Conservation (phyloP, 1,139 yeast species). For the Zygosaccharomyces pseudobailii region DNA sequence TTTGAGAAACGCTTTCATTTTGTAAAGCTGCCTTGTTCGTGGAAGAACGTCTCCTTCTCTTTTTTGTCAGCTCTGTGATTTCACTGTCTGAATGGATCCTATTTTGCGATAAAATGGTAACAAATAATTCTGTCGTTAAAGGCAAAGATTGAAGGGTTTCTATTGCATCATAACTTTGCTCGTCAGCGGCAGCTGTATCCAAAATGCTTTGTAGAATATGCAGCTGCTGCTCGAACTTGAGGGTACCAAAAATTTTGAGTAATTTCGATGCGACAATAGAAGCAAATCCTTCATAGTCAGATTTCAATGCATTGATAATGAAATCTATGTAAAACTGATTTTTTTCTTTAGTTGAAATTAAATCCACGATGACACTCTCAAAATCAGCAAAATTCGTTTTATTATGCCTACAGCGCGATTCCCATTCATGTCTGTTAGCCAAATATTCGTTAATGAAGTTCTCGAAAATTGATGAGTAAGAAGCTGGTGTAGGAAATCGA, state of each 20-base stretch:
- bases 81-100: conserved; percentile 41
- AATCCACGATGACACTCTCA: conserved; percentile 50
- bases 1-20: conserved; percentile 58
- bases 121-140: conserved; percentile 44
- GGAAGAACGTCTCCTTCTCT: conserved; percentile 73
- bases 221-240: conserved; percentile 56
- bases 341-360: conserved; percentile 58
- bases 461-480: conserved; percentile 39
- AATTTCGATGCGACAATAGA: conserved; percentile 49
- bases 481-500: conserved; percentile 25
- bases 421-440: conserved; percentile 42
- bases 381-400: conserved; percentile 49
- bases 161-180: conserved; percentile 49
- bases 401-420: conserved; percentile 42
- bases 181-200: conserved; percentile 46
- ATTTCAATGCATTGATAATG: conserved; percentile 49
- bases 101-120: conserved; percentile 45
- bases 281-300: conserved; percentile 49
- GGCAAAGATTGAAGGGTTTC: conserved; percentile 48
- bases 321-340: conserved; percentile 55
- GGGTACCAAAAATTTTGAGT: conserved; percentile 46
- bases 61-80: conserved; percentile 49
- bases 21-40: conserved; percentile 72
- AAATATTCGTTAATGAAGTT: conserved; percentile 40
- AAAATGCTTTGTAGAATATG: conserved; percentile 55